Evolutionary conservation across 345 rosid species (phyloP), one percentile per base, ranked within the genome.

Genomic region (Syzygium oleosum): DNA sequence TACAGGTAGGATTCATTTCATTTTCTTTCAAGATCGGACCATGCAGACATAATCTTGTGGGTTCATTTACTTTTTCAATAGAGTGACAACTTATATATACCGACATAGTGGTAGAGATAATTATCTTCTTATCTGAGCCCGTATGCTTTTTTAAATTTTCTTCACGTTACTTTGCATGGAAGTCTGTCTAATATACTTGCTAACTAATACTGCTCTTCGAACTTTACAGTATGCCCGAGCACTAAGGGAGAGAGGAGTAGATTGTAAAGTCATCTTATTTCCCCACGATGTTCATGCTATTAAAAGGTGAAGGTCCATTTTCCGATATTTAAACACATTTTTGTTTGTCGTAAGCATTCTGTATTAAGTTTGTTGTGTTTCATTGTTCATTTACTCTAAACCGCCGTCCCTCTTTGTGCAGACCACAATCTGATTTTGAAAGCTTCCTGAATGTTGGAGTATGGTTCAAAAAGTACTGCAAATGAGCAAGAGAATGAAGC

Each of bases 211-310:
- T 59, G 41, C 53, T 46, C 34, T 41, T 85, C 88, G 88, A 65
- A 90, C 85, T 85, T 15, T 89, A 52, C 68, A 97, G 98, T 97
- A 94, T 65, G 92, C 93, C 38, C 93, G 97, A 78, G 98, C 98
- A 7, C 87, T 98, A 85, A 98, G 91, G 94, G 99, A 96, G 93
- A 93, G 89, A 89, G 98, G 98, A n/a, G 98, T 95, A 25, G 97
- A 94, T 58, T 93, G 94, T 87, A 98, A 98, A 91, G 88, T 93
- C 63, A 88, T 96, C 11, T 22, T 92, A 85, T 98, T 96, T 88
- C 98, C 99, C 3, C 88, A 94, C 8, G 99, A 96, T 85, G 92
- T 91, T 89, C 99, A 96, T 90, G 92, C 88, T 55, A 90, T 98
- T 84, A 94, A 96, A 46, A 94, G 93, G 99, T 98, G 92, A 89